Evolutionary conservation across 345 rosid species (phyloP), one percentile per base, ranked within the genome.

Genomic region (Erucastrum elatum): DNA sequence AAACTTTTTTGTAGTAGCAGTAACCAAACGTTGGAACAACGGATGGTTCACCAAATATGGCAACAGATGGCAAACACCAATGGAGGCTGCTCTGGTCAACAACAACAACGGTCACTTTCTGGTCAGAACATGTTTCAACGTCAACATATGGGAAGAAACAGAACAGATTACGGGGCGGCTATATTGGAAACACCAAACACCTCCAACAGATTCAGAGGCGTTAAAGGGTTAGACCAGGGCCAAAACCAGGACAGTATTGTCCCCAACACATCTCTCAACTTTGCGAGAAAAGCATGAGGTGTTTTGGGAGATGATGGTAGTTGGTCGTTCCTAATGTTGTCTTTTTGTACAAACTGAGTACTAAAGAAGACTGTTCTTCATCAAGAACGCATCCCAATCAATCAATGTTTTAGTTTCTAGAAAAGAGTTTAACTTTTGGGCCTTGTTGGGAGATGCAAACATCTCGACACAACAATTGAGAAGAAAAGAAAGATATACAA

Each of bases 121-220:
- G 67, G 79, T 68, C 71, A 85, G 87, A 86, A 85, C 49, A 71
- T 86, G 44, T 25, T 30, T 62, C 55, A 78, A 41, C 72, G 60
- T 85, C 5, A 88, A 84, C 66, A 53, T 21, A 21, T 62, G 75
- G 77, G 83, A 75, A 80, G 75, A 68, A 80, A 79, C 29, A 80
- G 85, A 58, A 84, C 87, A 12, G 83, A 87, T 17, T 74, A 68
- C 66, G 75, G 58, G 21, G 21, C 21, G 21, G 8, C 49, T 46
- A 15, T 69, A 39, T 59, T 6, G 15, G 79, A 80, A 37, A 80
- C 61, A 37, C 80, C 90, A 8, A 88, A 87, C 83, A 82, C 87
- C 75, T 88, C 94, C 86, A 92, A 88, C 87, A 92, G 97, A 77
- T 92, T 91, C 76, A 90, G 89, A 82, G 91, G 82, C 74, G 77